Conservation (phyloP, 1,284 basidiomycete species). For the Rhodotorula glutinis region DNA sequence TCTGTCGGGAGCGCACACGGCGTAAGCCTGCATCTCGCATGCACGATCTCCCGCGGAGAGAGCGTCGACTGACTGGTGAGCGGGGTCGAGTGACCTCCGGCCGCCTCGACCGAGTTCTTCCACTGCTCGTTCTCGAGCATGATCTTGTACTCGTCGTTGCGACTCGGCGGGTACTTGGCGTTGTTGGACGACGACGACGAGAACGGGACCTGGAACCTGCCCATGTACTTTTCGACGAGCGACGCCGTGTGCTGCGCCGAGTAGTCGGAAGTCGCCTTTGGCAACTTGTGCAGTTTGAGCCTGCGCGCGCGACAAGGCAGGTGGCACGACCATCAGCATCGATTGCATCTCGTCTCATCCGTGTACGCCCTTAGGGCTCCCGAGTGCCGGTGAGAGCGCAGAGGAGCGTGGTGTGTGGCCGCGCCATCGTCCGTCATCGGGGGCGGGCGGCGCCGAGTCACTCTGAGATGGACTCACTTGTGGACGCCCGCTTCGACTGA, state of each 20-base stretch:
- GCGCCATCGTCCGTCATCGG: conserved; percentile 6
- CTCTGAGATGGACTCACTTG: conserved; percentile 25
- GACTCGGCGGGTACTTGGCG: conserved; percentile 18
- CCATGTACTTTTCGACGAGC: conserved; percentile 83
- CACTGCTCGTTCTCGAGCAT: conserved; percentile 56
- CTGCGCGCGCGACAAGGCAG: conserved; percentile 7
- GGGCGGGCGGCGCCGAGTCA: neutral
- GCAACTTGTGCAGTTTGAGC: conserved; percentile 36
- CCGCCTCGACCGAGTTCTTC: conserved; percentile 49
- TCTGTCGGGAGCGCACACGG: conserved; percentile 53
- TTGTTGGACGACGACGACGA: too few relatives aligned
- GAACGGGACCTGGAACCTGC: conserved; percentile 56
- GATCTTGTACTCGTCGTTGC: conserved; percentile 45
- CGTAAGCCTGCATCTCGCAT: neutral
- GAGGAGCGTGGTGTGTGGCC: neutral
- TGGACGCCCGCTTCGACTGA: conserved; percentile 37
- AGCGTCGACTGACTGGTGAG: conserved; percentile 68
- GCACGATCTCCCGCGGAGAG: neutral
- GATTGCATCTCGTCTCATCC: too few relatives aligned
- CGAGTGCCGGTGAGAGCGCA: neutral
- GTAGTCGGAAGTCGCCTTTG: conserved; percentile 12
- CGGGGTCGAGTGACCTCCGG: conserved; percentile 83
- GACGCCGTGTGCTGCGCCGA: conserved; percentile 52
- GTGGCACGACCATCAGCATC: neutral
- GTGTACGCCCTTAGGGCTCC: too few relatives aligned